phyloP scores from a whole-genome alignment of 2,329 filamentous ascomycete species.

The Talaromyces sp. region DNA sequence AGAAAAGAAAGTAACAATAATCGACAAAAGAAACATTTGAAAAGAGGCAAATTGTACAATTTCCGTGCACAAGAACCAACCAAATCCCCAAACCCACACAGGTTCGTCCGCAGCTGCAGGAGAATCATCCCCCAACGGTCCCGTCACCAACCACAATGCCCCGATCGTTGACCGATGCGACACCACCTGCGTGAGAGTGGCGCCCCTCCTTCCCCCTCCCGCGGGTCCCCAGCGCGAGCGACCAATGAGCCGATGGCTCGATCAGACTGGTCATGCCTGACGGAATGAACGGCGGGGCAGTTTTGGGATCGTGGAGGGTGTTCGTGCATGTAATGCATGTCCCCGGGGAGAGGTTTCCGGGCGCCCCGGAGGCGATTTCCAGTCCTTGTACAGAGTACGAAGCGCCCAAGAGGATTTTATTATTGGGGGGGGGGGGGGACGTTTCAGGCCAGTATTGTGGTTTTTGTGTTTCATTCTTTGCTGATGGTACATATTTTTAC shows the following conservation, averaged over 20 bases:
- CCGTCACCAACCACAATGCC: conserved; percentile 15
- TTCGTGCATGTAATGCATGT: conserved; percentile 10
- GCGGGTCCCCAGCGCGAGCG: neutral
- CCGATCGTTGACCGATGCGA: conserved; percentile 15
- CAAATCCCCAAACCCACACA: neutral
- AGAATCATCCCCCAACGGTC: conserved; percentile 16
- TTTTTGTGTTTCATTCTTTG: too few species aligned
- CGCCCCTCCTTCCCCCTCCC: conserved; percentile 7
- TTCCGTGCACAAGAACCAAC: too few species aligned
- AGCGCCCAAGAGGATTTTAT: neutral
- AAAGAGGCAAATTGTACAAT: neutral
- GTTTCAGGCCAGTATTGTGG: too few species aligned
- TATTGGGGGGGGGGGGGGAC: too few species aligned
- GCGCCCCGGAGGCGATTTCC: neutral
- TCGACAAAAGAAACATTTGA: too few species aligned
- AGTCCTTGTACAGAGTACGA: neutral
- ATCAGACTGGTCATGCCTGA: conserved; percentile 24
- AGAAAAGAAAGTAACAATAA: too few species aligned
- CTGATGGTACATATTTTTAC: too few species aligned
- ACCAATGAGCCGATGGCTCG: conserved; percentile 16
- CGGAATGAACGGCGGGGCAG: conserved; percentile 28
- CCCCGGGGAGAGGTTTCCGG: conserved; percentile 4
- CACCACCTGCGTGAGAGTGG: conserved; percentile 11
- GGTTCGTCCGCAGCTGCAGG: conserved; percentile 25
- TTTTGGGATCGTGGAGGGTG: conserved; percentile 8